Base-by-base conservation (phyloP, 306 rosid species). In the Neltuma alba region DNA sequence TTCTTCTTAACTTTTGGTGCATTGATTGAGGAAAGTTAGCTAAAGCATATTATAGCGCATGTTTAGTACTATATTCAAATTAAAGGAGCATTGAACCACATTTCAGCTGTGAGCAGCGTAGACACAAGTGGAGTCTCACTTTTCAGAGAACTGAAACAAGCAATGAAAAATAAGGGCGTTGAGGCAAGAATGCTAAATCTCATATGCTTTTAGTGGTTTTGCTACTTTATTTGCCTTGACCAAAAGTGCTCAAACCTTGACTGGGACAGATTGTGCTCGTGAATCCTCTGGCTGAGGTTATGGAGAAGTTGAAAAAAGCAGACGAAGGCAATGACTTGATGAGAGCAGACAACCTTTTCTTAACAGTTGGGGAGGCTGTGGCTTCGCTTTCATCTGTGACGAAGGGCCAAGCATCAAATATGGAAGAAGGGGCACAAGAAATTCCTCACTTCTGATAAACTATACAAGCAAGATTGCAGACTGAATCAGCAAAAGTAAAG, bases 111-210 rank as follows among this genome's bases (percentile, higher is more conserved):
- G 78, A 89, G 94, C 80, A 73, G 80, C 61, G 87, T 95, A 76
- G 99, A 95, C 88, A 92, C 98, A 52, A 95, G 98, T 14, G 99
- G 98, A 33, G 93, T 92, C 28, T 48, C 89, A 54, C 92, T 95
- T 65, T 85, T 92, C 80, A 83, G 77, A 80, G 97, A 89, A 48
- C 80, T 95, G 74, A 91, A 85, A 78, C 76, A 72, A 55, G 38
- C 89, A 72, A 50, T 92, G 85, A 76, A 77, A 83, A 84, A 84
- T 61, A 93, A 87, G 80, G 86, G 88, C 9, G 75, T 83, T 58
- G 89, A 88, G 96, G 99, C 71, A 85, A 87, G 88, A 75, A 57
- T 31, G 20, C 25, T 33, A 28, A 38, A 66, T 76, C 44, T 65
- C 0, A 10, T 60, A 38, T 41, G 23, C 11, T 58, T 9, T 55